phyloP scores from a whole-genome alignment of 1,284 basidiomycete genomes.

The Agaricales sp. region DNA sequence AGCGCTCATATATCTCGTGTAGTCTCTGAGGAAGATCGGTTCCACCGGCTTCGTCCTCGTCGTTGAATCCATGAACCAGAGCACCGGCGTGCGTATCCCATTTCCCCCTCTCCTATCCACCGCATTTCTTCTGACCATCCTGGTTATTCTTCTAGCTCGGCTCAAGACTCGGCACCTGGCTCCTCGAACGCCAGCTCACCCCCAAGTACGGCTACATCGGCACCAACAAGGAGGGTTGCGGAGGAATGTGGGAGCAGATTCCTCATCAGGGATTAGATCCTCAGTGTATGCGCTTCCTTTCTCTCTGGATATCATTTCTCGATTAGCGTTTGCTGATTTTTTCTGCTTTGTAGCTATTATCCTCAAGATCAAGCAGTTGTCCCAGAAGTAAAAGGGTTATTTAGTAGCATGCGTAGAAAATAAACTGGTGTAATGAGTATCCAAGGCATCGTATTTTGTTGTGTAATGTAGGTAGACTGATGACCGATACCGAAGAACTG shows the following conservation, averaged over 20 bases:
- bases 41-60: conserved; percentile 67
- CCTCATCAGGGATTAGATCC: conserved; percentile 65
- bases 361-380: conserved; percentile 47
- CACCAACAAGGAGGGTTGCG: conserved; percentile 72
- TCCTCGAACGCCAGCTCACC: conserved; percentile 69
- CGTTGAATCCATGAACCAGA: conserved; percentile 79
- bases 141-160: conserved; percentile 41
- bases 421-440: too few species aligned
- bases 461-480: too few species aligned
- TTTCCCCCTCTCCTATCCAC: conserved; percentile 1
- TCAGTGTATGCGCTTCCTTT: conserved; percentile 38
- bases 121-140: not conserved
- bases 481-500: too few species aligned
- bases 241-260: conserved; percentile 77
- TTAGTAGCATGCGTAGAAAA: too few species aligned
- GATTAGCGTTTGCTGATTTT: conserved; percentile 5
- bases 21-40: conserved; percentile 64
- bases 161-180: conserved; percentile 74
- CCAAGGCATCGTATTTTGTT: too few species aligned
- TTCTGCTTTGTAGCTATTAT: conserved; percentile 45
- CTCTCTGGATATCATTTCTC: conserved; percentile 5
- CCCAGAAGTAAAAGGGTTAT: too few species aligned
- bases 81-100: conserved; percentile 57
- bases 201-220: conserved; percentile 79
- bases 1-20: not conserved